phyloP scores from a whole-genome alignment of 495 filamentous ascomycete genomes.

The Aspergillus incahuasiensis region DNA sequence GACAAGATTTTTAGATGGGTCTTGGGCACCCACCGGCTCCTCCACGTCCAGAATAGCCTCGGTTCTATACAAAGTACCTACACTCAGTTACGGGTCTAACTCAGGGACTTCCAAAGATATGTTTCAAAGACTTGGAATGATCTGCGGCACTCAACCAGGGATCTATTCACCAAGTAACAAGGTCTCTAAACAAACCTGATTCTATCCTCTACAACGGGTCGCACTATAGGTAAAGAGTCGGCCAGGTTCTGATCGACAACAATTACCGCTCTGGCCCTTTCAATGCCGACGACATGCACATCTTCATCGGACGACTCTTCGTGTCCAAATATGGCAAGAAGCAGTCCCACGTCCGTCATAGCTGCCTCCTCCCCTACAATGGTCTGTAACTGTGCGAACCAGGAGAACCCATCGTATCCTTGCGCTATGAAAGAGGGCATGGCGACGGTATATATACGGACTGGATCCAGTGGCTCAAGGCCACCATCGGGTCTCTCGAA shows the following conservation, averaged over 20 bases:
- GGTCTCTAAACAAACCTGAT: background rate
- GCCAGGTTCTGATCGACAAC: background rate
- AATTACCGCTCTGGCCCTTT: background rate
- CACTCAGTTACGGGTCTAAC: too few species aligned
- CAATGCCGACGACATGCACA: background rate
- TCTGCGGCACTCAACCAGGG: too few species aligned
- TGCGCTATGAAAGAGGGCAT: slow-evolving; percentile 2
- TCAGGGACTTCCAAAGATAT: too few species aligned
- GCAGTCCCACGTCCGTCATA: background rate
- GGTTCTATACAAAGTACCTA: background rate
- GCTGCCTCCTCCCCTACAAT: background rate
- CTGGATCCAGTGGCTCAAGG: background rate
- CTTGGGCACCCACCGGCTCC: background rate
- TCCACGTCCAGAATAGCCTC: background rate
- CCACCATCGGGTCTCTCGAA: background rate
- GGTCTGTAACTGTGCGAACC: background rate
- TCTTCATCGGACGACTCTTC: background rate
- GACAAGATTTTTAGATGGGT: slow-evolving; percentile 1
- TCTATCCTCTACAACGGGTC: slow-evolving; percentile 5
- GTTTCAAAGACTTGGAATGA: too few species aligned
- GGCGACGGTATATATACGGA: background rate
- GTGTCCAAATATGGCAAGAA: background rate
- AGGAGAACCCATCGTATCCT: background rate
- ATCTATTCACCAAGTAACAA: background rate
- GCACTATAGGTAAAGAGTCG: slow-evolving; percentile 1